Conservation (phyloP, 2,329 filamentous ascomycete genomes). For the Aschersonia sp. region DNA sequence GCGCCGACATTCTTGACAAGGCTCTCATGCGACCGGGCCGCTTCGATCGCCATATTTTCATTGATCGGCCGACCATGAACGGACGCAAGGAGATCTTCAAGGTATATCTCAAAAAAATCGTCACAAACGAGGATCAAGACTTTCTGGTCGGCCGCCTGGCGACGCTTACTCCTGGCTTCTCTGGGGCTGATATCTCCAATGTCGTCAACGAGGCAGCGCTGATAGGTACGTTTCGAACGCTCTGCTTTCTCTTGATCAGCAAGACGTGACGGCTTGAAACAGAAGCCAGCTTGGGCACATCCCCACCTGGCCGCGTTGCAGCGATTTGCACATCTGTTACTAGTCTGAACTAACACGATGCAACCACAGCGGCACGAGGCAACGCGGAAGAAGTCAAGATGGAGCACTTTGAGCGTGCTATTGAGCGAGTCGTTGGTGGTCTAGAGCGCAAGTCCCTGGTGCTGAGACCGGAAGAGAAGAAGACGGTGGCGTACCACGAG, state of each 20-base stretch:
- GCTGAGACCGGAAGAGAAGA: constrained; percentile 85
- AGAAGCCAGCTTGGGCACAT: no score
- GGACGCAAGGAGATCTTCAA: constrained; percentile 92
- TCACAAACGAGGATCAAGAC: constrained; percentile 80
- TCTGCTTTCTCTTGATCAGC: no score
- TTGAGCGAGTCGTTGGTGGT: constrained; percentile 92
- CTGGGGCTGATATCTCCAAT: constrained; percentile 95
- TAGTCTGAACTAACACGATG: neutral
- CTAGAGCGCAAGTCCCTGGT: constrained; percentile 96
- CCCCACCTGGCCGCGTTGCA: no score
- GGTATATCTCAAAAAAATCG: constrained; percentile 88
- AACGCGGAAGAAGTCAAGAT: constrained; percentile 73
- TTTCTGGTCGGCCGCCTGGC: constrained; percentile 78
- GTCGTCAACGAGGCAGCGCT: constrained; percentile 95
- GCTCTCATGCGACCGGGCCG: constrained; percentile 92
- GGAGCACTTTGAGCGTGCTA: constrained; percentile 90
- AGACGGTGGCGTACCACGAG: constrained; percentile 93
- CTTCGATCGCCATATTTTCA: constrained; percentile 92
- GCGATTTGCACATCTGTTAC: no score
- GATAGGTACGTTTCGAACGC: constrained; percentile 52
- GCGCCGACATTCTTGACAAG: constrained; percentile 87
- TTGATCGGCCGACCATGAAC: constrained; percentile 93
- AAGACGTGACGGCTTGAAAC: no score
- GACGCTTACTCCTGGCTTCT: constrained; percentile 89
- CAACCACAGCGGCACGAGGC: constrained; percentile 56